These are phyloP conservation scores for Graphilbum ipis-grandicollis DNA, from an alignment of 2,329 filamentous ascomycete species.

Conservation along the genomic window DNA sequence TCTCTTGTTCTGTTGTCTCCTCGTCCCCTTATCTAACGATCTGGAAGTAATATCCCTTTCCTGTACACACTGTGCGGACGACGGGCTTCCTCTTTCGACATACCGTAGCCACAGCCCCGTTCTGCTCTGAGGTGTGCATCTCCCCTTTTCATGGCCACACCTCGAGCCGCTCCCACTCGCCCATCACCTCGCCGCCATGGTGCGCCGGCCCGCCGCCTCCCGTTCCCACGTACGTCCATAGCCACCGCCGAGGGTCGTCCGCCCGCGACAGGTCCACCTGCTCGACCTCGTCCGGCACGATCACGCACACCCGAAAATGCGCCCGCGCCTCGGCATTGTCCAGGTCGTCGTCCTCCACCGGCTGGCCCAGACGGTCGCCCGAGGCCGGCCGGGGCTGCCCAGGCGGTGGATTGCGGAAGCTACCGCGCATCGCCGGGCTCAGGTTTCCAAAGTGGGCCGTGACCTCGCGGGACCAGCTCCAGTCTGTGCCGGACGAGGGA, in stretches of 20 bases:
- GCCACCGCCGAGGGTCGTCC: slow-evolving; percentile 42
- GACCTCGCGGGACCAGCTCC: slow-evolving; percentile 67
- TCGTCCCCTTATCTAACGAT: no score
- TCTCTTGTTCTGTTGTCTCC: no score
- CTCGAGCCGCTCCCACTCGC: slow-evolving; percentile 50
- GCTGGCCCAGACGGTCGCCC: slow-evolving; percentile 32
- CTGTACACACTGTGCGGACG: no score
- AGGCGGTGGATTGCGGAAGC: slow-evolving; percentile 56
- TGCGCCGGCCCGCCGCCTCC: slow-evolving; percentile 18
- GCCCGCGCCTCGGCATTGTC: slow-evolving; percentile 51
- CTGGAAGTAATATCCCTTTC: no score
- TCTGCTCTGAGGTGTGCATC: no score
- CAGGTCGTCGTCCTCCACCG: slow-evolving; percentile 49
- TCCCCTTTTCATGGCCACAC: slow-evolving; percentile 50
- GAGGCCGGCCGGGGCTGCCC: slow-evolving; percentile 36
- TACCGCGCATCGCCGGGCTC: slow-evolving; percentile 61
- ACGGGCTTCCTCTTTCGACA: no score
- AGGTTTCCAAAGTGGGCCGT: slow-evolving; percentile 84
- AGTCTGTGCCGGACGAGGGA: slow-evolving; percentile 17
- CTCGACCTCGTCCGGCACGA: slow-evolving; percentile 65
- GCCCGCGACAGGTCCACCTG: slow-evolving; percentile 54
- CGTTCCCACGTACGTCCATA: slow-evolving; percentile 40
- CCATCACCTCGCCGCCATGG: slow-evolving; percentile 19
- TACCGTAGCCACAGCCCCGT: no score
- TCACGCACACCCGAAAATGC: slow-evolving; percentile 72